phyloP scores from a whole-genome alignment of 352 stramenopile genomes.

The Phytophthora vignae region DNA sequence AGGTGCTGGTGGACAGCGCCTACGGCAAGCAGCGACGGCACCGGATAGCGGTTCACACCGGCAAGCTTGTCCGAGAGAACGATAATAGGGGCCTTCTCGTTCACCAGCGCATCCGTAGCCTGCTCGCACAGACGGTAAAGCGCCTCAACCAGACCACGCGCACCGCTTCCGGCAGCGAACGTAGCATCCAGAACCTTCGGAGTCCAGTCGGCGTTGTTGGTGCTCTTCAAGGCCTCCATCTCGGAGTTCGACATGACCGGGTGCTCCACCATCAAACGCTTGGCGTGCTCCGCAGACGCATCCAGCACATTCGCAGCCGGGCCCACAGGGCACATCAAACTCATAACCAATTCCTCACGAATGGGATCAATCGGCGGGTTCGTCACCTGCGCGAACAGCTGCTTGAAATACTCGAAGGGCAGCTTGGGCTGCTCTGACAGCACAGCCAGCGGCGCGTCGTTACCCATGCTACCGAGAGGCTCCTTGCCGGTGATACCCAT shows the following conservation, averaged over 20 bases:
- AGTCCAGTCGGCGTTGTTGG: constrained; percentile 64
- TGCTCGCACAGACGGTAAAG: constrained; percentile 95
- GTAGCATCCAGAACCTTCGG: constrained; percentile 71
- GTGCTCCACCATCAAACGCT: constrained; percentile 93
- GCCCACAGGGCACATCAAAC: constrained; percentile 95
- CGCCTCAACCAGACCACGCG: constrained; percentile 79
- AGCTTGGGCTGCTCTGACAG: constrained; percentile 94
- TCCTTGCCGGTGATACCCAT: constrained; percentile 96
- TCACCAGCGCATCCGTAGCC: constrained; percentile 92
- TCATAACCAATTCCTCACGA: constrained; percentile 98
- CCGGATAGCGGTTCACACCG: constrained; percentile 86
- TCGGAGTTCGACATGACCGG: constrained; percentile 94
- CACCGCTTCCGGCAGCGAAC: constrained; percentile 63
- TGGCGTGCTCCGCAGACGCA: constrained; percentile 70
- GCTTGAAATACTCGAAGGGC: constrained; percentile 98
- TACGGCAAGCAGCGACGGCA: constrained; percentile 95
- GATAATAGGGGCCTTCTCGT: constrained; percentile 74
- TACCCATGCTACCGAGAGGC: constrained; percentile 95
- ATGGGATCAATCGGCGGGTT: constrained; percentile 98
- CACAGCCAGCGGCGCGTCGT: constrained; percentile 95
- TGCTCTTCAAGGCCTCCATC: constrained; percentile 93
- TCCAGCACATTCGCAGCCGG: constrained; percentile 96
- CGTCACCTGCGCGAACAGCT: constrained; percentile 96
- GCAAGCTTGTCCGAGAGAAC: constrained; percentile 94
- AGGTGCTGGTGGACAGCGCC: constrained; percentile 97